Conservation (phyloP, 2,329 filamentous ascomycete species). For the Neonectria punicea region DNA sequence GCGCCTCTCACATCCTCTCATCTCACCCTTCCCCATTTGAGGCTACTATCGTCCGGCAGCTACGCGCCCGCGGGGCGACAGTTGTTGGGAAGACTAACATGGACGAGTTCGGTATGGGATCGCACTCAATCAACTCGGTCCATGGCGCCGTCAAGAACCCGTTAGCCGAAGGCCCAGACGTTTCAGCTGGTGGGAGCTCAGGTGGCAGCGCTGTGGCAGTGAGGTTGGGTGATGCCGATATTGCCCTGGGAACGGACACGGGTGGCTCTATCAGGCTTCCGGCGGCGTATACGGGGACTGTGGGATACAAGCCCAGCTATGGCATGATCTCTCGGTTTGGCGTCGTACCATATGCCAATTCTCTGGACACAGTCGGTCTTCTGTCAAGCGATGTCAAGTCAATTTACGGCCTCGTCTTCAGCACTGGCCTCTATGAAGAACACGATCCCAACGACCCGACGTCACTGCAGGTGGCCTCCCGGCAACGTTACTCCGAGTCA, state of each 20-base stretch:
- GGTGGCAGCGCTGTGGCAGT: slow-evolving; percentile 93
- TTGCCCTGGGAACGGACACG: slow-evolving; percentile 91
- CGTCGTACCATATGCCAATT: slow-evolving; percentile 92
- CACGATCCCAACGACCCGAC: slow-evolving; percentile 81
- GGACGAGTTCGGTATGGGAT: slow-evolving; percentile 97
- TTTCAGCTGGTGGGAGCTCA: slow-evolving; percentile 88
- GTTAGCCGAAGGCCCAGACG: slow-evolving; percentile 48
- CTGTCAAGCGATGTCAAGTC: slow-evolving; percentile 66
- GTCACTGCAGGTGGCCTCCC: slow-evolving; percentile 67
- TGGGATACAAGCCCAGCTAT: slow-evolving; percentile 93
- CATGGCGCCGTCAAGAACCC: slow-evolving; percentile 72
- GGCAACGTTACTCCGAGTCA: slow-evolving; percentile 57
- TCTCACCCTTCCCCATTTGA: slow-evolving; percentile 80
- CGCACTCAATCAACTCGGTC: slow-evolving; percentile 77
- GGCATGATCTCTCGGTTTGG: slow-evolving; percentile 87
- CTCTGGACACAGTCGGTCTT: slow-evolving; percentile 88
- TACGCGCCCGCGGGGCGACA: slow-evolving; percentile 70
- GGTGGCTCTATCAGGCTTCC: slow-evolving; percentile 89
- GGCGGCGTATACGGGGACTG: slow-evolving; percentile 83
- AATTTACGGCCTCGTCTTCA: slow-evolving; percentile 64
- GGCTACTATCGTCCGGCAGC: slow-evolving; percentile 79
- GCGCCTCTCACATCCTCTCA: slow-evolving; percentile 80
- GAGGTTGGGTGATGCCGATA: slow-evolving; percentile 63
- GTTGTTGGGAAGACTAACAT: slow-evolving; percentile 88
- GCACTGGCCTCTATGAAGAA: slow-evolving; percentile 57